Evolutionary conservation across 1,284 basidiomycete species (phyloP), one percentile per base, ranked within the genome.

Genomic region (Melanopsichium pennsylvanicum): DNA sequence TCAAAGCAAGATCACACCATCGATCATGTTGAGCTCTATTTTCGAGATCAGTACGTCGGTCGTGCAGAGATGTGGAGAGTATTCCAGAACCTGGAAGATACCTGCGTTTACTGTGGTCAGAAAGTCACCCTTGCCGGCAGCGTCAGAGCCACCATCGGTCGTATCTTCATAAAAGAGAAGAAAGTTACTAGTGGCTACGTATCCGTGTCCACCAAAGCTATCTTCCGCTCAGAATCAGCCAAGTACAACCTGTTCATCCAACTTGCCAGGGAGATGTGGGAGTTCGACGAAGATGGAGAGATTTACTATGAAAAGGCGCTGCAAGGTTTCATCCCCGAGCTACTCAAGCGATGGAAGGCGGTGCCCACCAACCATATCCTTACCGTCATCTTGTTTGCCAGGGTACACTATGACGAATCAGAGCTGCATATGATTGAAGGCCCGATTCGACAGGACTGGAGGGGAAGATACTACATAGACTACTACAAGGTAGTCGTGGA

Each of bases 191-290:
- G 91, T 25, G 93, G 89, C 1, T 89, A 88, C 59, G 86, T 97
- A 47, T 91, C 90, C 1, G 82, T 89, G 19, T 85, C 87, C 19
- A 97, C 95, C 12, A 96, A 94, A 82, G 84, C 90, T 16, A 88
- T 97, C 43, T 97, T 90, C 75, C 87, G 95, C 31, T 93, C 92
- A 15, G 78, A 81, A 45, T 96, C 93, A 5, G 92, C 95, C 32
- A 93, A 91, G 81, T 87, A 73, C 68, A 72, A 76, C 41, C 55
- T 99, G 47, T 96, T 97, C 81, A 91, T 99, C 47, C 94, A 97
- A 84, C 89, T 99, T 13, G 94, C 92, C 75, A 87, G 88, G 46
- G 96, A 99, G 81, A 88, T 97, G 61, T 98, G 93, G 92, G 91
- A 96, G 71, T 99, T 98, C 80, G 88, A 94, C 50, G 93, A 92